phyloP scores from a whole-genome alignment of 345 rosid species.

The Isatis tinctoria region DNA sequence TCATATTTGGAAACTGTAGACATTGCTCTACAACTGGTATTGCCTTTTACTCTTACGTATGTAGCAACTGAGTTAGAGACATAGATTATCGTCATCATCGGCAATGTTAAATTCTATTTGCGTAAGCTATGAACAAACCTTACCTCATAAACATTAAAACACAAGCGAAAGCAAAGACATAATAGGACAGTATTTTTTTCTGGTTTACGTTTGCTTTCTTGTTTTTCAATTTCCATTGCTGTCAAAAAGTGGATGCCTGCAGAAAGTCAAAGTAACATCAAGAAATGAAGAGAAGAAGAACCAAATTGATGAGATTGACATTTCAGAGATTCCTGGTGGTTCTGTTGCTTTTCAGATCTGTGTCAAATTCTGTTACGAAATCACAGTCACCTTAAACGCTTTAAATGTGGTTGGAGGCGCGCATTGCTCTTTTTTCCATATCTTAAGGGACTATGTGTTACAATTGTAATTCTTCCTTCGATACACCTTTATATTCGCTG shows the following conservation, averaged over 20 bases:
- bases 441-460: no score
- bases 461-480: no score
- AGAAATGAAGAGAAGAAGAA: conserved; percentile 32
- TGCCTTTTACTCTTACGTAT: conserved; percentile 35
- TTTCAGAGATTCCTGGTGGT: conserved; percentile 51
- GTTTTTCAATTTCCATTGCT: conserved; percentile 57
- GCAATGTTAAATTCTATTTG: conserved; percentile 52
- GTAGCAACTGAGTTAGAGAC: conserved; percentile 56
- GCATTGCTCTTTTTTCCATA: no score
- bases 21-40: no score
- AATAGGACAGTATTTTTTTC: background rate
- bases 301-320: conserved; percentile 31
- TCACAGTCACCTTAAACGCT: conserved; percentile 37
- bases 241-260: conserved; percentile 55
- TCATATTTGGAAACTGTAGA: no score
- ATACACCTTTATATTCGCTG: no score
- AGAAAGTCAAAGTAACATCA: conserved; percentile 39
- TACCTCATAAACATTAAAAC: background rate
- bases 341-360: conserved; percentile 43
- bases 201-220: background rate
- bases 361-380: conserved; percentile 28
- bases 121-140: conserved; percentile 47
- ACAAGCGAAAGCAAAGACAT: background rate
- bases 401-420: conserved; percentile 33
- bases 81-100: conserved; percentile 48